Evolutionary conservation across 768 basidiomycete genomes (phyloP), one percentile per base, ranked within the genome.

Genomic region (Serpula lacrymans): DNA sequence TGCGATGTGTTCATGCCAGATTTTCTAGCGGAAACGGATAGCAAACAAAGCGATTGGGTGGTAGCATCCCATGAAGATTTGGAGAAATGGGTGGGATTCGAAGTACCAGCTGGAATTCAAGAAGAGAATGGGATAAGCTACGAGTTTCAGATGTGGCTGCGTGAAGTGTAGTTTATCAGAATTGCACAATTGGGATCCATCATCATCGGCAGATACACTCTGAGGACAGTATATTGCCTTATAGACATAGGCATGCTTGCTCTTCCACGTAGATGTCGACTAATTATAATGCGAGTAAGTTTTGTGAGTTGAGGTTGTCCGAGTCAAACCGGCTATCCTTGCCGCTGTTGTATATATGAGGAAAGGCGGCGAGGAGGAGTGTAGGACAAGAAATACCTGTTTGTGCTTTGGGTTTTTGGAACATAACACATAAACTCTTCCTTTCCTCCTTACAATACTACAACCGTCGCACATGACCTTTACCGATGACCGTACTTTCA

Each of bases 401-500:
- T 97, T 97, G 61, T 98, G 95, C 61, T 95, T 97, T 2, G 94
- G 89, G 53, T 98, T 91, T 59, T 88, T 90, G 13, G 81, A 81
- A 63, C 95, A 98, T 18, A 96, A 78, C 31, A 97, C 82, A 65
- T 94, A 96, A 25, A 97, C 78, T 53, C 85, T 80, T 32, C 93
- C 93, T 62, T 96, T 92, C 54, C 94, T 71, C 63, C 75, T 77
- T 25, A 97, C 95, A 34, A 95, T 69, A 49, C 72, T 81, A 67
- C 95, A 99, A 10, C 92, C 90, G 46, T 93, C 91, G 63, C 95
- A 99, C 80, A 95, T 88, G 39, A 80, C 67, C 70, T 94, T 96
- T 52, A 98, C 89, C 3, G 90, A 90, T 17, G 89, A 86, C 48
- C 95, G 81, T 44, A 98, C 93, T 72, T 99, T 99, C 88, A 96